phyloP scores from a whole-genome alignment of 805 yeast species.

The Debaryomyces hansenii region DNA sequence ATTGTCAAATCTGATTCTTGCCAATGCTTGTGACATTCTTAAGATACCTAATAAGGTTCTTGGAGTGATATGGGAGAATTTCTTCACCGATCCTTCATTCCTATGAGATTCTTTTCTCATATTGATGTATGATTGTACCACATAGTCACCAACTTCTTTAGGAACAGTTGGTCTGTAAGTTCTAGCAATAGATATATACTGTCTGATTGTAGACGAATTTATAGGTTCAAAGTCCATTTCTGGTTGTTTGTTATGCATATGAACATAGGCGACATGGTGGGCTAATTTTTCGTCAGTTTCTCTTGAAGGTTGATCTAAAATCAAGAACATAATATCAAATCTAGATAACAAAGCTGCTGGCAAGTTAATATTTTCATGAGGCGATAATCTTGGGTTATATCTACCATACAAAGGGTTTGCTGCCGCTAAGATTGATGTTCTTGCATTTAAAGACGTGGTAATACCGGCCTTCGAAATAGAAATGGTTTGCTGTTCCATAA shows the following conservation, averaged over 20 bases:
- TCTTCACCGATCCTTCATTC: slow-evolving; percentile 71
- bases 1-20: slow-evolving; percentile 80
- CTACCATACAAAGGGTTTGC: slow-evolving; percentile 98
- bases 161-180: slow-evolving; percentile 83
- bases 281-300: slow-evolving; percentile 86
- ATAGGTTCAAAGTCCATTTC: slow-evolving; percentile 71
- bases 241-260: slow-evolving; percentile 90
- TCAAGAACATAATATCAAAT: slow-evolving; percentile 84
- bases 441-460: slow-evolving; percentile 91
- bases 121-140: slow-evolving; percentile 81
- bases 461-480: slow-evolving; percentile 98
- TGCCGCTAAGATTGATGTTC: slow-evolving; percentile 94
- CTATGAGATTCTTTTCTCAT: slow-evolving; percentile 89
- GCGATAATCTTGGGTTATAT: slow-evolving; percentile 85
- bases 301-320: slow-evolving; percentile 79
- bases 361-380: slow-evolving; percentile 90
- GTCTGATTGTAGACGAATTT: slow-evolving; percentile 78
- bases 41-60: slow-evolving; percentile 89
- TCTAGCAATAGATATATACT: slow-evolving; percentile 84
- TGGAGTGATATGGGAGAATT: slow-evolving; percentile 92
- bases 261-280: slow-evolving; percentile 92
- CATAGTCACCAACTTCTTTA: slow-evolving; percentile 79
- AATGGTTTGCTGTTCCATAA: slow-evolving; percentile 98
- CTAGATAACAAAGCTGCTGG: slow-evolving; percentile 96
- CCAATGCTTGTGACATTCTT: slow-evolving; percentile 92